Evolutionary conservation across 2,329 filamentous ascomycete genomes (phyloP), one percentile per base, ranked within the genome.

Genomic region (Aspergillus sojae): DNA sequence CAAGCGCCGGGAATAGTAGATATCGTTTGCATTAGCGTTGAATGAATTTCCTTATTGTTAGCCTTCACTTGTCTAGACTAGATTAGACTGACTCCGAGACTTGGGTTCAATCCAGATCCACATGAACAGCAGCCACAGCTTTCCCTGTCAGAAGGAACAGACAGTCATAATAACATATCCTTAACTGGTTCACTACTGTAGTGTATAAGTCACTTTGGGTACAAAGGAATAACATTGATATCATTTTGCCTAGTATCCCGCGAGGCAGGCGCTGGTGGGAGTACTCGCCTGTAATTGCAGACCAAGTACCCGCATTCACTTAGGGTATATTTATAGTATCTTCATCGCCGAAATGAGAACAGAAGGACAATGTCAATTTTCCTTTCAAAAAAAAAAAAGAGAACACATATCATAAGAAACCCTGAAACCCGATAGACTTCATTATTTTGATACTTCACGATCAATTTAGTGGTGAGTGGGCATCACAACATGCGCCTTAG

Each of bases 401-500:
- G 46, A 50, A 50, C 46, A 16, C 28, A 4, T 14, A 23, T 28
- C 26, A 50, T 11, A 30, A 50, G 14, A 28, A 30, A 4, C 46
- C 26, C 14, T 10, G 9, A 21, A 26, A 32, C 16, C 11, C 19
- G 9, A 21, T 19, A 32, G 30, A 39, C 32, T 50, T 57, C 53
- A 57, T 59, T 34, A 28, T 48, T 62, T 50, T 53, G 34, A 5
- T 23, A 54, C 55, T 21, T 30, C 45, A 26, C 28, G 10, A 46
- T 34, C 19, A 48, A 28, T 26, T 67, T 66, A 76, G n/a, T 71
- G 78, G 55, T 90, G 87, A 39, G 87, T 90, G 23, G 94, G 94
- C 94, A 98, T 98, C 66, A 91, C 86, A 12, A 96, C 93, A 72
- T 89, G 88, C 19, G 94, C 94, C 86, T 94, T 94, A 69, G 89